Conservation (phyloP, 2,329 filamentous ascomycete genomes). For the Chaetomium sp. region DNA sequence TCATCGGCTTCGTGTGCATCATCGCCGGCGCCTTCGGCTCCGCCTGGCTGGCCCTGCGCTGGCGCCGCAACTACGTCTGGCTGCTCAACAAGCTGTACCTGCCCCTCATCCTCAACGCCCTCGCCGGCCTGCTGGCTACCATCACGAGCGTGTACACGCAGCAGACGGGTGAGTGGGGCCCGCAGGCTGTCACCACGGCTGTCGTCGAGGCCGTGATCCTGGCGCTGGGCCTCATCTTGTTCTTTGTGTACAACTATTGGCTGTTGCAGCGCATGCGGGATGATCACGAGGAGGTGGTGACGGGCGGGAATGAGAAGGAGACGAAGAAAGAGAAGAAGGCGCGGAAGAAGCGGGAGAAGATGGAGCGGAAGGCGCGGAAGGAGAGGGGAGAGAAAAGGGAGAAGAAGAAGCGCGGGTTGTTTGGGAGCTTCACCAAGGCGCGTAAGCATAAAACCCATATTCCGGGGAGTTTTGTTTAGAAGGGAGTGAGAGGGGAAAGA, state of each 20-base stretch:
- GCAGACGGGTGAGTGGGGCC: slow-evolving; percentile 48
- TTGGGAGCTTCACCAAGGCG: slow-evolving; percentile 5
- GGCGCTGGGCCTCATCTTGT: slow-evolving; percentile 36
- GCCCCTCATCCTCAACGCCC: slow-evolving; percentile 48
- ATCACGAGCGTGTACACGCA: slow-evolving; percentile 54
- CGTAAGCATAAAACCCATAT: slow-evolving; percentile 31
- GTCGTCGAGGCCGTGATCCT: slow-evolving; percentile 42
- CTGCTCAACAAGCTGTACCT: slow-evolving; percentile 55
- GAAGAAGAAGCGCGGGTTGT: slow-evolving; percentile 6
- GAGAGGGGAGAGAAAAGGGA: slow-evolving; percentile 12
- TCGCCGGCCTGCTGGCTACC: slow-evolving; percentile 54
- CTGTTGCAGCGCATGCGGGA: slow-evolving; percentile 40
- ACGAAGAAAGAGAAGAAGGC: slow-evolving; percentile 12
- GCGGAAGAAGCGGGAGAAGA: slow-evolving; percentile 31
- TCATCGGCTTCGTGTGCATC: slow-evolving; percentile 48
- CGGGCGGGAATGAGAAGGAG: slow-evolving; percentile 1
- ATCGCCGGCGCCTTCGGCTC: slow-evolving; percentile 46
- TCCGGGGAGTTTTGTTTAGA: slow-evolving; percentile 36
- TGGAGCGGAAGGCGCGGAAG: slow-evolving; percentile 28
- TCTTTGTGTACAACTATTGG: slow-evolving; percentile 40
- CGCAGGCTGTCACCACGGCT: slow-evolving; percentile 47
- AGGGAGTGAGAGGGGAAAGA: neutral
- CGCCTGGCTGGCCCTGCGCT: slow-evolving; percentile 47
- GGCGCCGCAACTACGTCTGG: slow-evolving; percentile 56
- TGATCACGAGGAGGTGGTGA: slow-evolving; percentile 32